Percentiles rank a stretch among this genome's conserved stretches.
phyloP scores from a whole-genome alignment of 2,329 filamentous ascomycete genomes.

The Lachnellula arida region DNA sequence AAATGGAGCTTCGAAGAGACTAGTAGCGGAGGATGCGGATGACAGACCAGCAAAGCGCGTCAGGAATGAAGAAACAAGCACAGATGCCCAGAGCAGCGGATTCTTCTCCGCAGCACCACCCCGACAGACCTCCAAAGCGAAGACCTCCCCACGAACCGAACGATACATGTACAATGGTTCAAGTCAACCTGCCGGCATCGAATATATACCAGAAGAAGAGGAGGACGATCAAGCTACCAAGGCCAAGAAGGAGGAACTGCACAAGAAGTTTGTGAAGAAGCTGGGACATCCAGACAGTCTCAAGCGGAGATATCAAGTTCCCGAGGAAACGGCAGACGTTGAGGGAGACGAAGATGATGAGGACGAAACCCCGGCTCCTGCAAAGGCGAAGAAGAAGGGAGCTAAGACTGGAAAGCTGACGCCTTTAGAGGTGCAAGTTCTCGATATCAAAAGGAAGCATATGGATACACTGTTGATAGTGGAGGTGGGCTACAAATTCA shows the following conservation, averaged over 20 bases:
- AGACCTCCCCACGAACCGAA: conserved; percentile 41
- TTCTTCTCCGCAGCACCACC: conserved; percentile 39
- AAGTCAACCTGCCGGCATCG: conserved; percentile 23
- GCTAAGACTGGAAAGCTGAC: conserved; percentile 75
- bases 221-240: conserved; percentile 48
- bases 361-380: conserved; percentile 45
- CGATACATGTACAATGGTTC: conserved; percentile 48
- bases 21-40: conserved; percentile 44
- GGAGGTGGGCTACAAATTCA: conserved; percentile 97
- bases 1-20: conserved; percentile 41
- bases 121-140: conserved; percentile 22
- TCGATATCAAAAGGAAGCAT: conserved; percentile 90
- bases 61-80: conserved; percentile 34
- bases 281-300: conserved; percentile 82
- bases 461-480: conserved; percentile 86
- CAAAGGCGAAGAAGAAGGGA: conserved; percentile 61
- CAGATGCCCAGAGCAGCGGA: conserved; percentile 36
- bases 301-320: conserved; percentile 52
- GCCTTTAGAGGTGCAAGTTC: conserved; percentile 86
- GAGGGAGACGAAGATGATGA: conserved; percentile 56
- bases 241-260: conserved; percentile 65
- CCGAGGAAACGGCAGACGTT: conserved; percentile 49
- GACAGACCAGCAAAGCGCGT: conserved; percentile 43
- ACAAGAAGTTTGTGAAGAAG: conserved; percentile 83
- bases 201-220: conserved; percentile 32